A percentile compares a stretch with the other conserved stretches of the same genome.
These are phyloP conservation scores for Diutina catenulata DNA, from an alignment of 1,139 yeast genomes.

Conservation along the genomic window DNA sequence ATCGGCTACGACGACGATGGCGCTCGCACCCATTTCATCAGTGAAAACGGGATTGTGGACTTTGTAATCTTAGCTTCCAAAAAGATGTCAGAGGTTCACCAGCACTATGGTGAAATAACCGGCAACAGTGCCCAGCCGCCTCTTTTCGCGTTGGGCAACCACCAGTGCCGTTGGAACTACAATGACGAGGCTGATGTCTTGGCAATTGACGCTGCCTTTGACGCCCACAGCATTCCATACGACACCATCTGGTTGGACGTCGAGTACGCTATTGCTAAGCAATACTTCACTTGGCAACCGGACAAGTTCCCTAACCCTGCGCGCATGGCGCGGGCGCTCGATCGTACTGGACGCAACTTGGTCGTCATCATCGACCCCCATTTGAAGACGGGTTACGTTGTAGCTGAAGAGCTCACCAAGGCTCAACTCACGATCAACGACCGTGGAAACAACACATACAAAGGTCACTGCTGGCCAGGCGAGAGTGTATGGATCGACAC, in stretches of 20 bases:
- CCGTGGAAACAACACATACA: constrained; percentile 30
- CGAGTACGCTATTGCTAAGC: constrained; percentile 77
- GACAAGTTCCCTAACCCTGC: constrained; percentile 67
- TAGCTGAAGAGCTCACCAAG: constrained; percentile 41
- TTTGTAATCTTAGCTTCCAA: constrained; percentile 57
- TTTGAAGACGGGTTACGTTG: constrained; percentile 55
- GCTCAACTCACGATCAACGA: constrained; percentile 31
- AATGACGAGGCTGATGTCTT: constrained; percentile 78
- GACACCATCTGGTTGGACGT: constrained; percentile 94
- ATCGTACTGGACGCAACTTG: constrained; percentile 63
- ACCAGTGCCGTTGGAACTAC: constrained; percentile 96
- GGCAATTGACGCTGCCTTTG: constrained; percentile 58
- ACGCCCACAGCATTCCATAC: constrained; percentile 64
- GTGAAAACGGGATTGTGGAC: constrained; percentile 80
- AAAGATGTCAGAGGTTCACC: constrained; percentile 47
- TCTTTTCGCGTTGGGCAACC: constrained; percentile 75
- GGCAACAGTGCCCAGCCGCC: constrained; percentile 75
- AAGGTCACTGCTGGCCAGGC: constrained; percentile 98
- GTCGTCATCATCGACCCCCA: constrained; percentile 91
- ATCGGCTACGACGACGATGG: constrained; percentile 30
- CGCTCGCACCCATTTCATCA: constrained; percentile 74
- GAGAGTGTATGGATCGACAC: constrained; percentile 91
- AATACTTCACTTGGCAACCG: constrained; percentile 85
- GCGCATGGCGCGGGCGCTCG: constrained; percentile 51
- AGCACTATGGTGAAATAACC: constrained; percentile 57